Evolutionary conservation across 2,329 filamentous ascomycete genomes (phyloP).

Genomic region (Ceratocystis huliohia): DNA sequence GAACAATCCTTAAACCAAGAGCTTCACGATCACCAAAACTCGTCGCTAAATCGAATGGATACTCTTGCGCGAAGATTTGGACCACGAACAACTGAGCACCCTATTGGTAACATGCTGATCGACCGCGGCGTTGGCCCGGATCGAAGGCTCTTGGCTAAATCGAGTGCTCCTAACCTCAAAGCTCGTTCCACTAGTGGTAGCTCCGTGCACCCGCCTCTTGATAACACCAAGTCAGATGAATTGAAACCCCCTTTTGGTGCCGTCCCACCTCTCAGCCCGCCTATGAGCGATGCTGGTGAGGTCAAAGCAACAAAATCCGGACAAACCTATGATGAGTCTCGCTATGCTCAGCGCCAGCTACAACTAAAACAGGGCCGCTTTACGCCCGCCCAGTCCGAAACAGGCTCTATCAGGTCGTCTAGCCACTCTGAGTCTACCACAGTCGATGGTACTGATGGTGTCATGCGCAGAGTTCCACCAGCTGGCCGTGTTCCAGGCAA

Average conservation of each 20-base stretch:
- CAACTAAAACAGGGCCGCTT: conserved; percentile 67
- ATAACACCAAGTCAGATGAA: conserved; percentile 24
- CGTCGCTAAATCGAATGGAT: conserved; percentile 66
- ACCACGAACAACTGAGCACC: conserved; percentile 42
- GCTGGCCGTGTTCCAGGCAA: conserved; percentile 17
- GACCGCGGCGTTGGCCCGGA: conserved; percentile 35
- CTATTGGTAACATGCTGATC: conserved; percentile 32
- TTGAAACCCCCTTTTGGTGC: conserved; percentile 27
- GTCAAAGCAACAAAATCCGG: conserved; percentile 64
- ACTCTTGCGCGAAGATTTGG: conserved; percentile 53
- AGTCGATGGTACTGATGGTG: not conserved
- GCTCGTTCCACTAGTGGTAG: conserved; percentile 16
- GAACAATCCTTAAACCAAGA: conserved; percentile 72
- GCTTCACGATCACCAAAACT: conserved; percentile 65
- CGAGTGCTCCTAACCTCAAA: conserved; percentile 54
- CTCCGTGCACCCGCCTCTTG: conserved; percentile 15
- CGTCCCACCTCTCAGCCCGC: conserved; percentile 35
- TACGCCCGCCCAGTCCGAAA: conserved; percentile 37
- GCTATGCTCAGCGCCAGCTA: conserved; percentile 68
- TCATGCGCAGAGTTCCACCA: conserved; percentile 1
- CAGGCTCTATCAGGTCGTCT: conserved; percentile 13
- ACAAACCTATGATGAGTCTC: conserved; percentile 69
- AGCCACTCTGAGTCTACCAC: conserved; percentile 15
- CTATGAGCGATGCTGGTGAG: conserved; percentile 65
- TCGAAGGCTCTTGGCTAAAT: conserved; percentile 38